These are phyloP conservation scores for Lentinula sp. DNA, from an alignment of 768 basidiomycete genomes.

Conservation along the genomic window DNA sequence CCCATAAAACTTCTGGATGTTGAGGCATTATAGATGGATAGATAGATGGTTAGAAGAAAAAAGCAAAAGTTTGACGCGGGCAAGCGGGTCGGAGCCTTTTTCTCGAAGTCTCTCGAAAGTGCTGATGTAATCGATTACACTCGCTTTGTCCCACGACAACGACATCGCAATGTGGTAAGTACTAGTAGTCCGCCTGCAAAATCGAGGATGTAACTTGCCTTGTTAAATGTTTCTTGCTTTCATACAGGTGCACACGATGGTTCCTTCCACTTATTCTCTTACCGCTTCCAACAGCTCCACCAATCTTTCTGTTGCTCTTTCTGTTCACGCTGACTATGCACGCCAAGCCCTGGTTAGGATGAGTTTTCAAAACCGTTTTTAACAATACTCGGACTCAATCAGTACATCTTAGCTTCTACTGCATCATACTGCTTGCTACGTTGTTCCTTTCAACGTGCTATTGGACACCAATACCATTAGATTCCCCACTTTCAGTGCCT, in stretches of 20 bases:
- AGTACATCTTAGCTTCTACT: conserved; percentile 61
- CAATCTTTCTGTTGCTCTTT: conserved; percentile 75
- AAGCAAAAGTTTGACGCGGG: background rate
- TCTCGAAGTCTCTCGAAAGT: conserved; percentile 32
- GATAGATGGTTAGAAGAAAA: conserved; percentile 8
- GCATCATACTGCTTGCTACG: conserved; percentile 76
- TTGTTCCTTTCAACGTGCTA: conserved; percentile 85
- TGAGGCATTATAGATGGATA: conserved; percentile 27
- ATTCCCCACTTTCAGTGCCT: conserved; percentile 54
- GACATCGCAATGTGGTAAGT: background rate
- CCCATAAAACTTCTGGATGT: conserved; percentile 93
- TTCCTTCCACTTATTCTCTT: conserved; percentile 72
- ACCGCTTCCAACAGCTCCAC: conserved; percentile 74
- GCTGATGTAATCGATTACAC: conserved; percentile 3
- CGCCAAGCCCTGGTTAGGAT: conserved; percentile 74
- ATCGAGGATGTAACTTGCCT: background rate
- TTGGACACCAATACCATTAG: conserved; percentile 76
- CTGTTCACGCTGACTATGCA: conserved; percentile 73
- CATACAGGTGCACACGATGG: conserved; percentile 77
- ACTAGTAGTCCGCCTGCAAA: background rate
- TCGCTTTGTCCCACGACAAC: background rate
- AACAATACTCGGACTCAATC: background rate
- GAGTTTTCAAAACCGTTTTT: background rate
- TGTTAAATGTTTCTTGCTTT: background rate
- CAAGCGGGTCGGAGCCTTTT: conserved; percentile 17